Base-by-base conservation (phyloP, 805 yeast genomes). In the Candida adriatica region DNA sequence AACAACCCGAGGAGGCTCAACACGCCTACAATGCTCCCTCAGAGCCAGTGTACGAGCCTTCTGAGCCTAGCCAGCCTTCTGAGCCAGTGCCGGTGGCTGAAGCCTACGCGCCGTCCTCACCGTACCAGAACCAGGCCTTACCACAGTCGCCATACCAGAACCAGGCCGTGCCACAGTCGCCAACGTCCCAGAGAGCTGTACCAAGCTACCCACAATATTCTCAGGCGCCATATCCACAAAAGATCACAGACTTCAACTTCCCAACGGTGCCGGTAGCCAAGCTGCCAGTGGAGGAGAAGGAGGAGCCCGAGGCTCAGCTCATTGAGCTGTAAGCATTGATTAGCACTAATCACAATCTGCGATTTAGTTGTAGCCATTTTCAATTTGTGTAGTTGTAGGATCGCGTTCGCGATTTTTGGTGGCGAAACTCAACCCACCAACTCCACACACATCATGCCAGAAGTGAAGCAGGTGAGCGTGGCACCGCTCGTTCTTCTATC, bases 401-500 rank as follows among this genome's bases (percentile, higher is more conserved):
- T 19, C 10, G 11, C 11, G 8, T 19, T 19, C 22, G 22, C 22
- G 22, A 19, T 19, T 8, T 19, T 8, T 8, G 22, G 22, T 19
- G 22, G 22, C 22, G 22, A 19, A 8, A 11, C 8, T 8, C 22
- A 8, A 8, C 22, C 22, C 11, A 8, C 11, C 22, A 8, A 19
- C 11, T 8, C 22, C 8, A 8, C 8, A 19, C 22, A 19, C 22
- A 19, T 19, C 22, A 19, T 8, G 8, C 22, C 8, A 19, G 11
- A 19, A 19, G 22, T 19, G 41, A 76, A 74, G 37, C 68, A 79
- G 4, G 96, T 90, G 15, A 70, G 94, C 1, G 95, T 92, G 25
- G 96, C 98, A 3, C 99, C 99, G 14, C 65, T 92, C 53, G 99
- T 92, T 26, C 72, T 92, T 17, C 70, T 92, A 27, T 87, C 96